phyloP scores from a whole-genome alignment of 164 flowering plant species.

The Amborella trichopoda region DNA sequence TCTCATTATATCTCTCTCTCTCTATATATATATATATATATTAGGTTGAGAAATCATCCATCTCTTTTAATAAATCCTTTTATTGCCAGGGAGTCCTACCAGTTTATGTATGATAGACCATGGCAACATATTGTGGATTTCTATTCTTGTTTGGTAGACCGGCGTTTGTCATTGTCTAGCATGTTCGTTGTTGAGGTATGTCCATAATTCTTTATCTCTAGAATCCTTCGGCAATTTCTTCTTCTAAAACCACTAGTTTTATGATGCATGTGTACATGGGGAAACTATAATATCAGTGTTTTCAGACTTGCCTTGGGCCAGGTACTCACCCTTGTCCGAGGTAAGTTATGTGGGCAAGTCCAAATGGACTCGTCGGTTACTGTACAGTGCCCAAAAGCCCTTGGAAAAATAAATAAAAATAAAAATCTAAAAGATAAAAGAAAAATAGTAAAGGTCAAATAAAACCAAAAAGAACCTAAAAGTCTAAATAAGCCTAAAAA shows the following conservation, averaged over 20 bases:
- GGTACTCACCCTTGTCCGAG: not conserved
- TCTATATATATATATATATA: not conserved
- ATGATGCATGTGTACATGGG: not conserved
- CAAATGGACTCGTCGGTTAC: not conserved
- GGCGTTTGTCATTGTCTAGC: constrained; percentile 19
- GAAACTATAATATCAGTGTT: not conserved
- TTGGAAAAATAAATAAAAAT: too few relatives aligned
- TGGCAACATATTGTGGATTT: constrained; percentile 66
- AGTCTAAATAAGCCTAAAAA: too few relatives aligned
- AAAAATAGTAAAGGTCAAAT: too few relatives aligned
- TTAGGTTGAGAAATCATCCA: not conserved
- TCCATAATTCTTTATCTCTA: not conserved
- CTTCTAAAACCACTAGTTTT: not conserved
- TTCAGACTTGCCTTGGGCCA: not conserved
- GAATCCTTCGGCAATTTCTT: not conserved
- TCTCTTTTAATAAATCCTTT: not conserved
- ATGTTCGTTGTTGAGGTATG: constrained; percentile 36
- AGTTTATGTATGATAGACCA: constrained; percentile 64
- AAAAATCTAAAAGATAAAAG: too few relatives aligned
- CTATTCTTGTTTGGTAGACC: constrained; percentile 43
- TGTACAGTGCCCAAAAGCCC: too few relatives aligned
- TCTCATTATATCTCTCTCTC: not conserved
- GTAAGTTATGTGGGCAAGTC: not conserved
- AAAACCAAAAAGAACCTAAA: too few relatives aligned
- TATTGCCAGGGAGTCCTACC: constrained; percentile 46